These are phyloP conservation scores for Plasmodium inui DNA, from an alignment of 169 alveolate species.

Conservation along the genomic window DNA sequence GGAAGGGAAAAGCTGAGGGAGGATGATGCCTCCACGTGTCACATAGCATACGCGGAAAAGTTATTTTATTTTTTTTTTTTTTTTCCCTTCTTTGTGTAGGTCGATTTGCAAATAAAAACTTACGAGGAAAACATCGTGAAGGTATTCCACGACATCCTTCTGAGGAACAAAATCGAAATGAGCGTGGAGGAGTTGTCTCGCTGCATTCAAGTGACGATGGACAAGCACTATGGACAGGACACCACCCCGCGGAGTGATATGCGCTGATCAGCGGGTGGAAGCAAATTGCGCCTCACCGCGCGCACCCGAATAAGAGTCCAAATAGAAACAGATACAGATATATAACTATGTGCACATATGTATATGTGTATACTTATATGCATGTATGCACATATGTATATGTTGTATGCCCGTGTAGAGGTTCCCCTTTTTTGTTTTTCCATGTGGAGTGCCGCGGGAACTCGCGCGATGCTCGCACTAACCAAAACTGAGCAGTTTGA, in stretches of 20 bases:
- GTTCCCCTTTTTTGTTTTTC: neutral
- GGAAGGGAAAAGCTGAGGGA: conserved; percentile 4
- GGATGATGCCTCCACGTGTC: neutral
- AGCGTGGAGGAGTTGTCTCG: conserved; percentile 2
- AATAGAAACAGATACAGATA: no score
- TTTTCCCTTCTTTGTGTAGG: conserved; percentile 7
- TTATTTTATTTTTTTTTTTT: neutral
- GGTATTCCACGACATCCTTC: conserved; percentile 37
- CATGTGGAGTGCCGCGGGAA: neutral
- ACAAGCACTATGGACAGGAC: neutral
- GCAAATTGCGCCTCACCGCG: neutral
- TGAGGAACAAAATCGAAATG: conserved; percentile 12
- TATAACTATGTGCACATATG: no score
- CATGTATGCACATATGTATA: neutral
- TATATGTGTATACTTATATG: no score
- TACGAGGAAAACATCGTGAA: conserved; percentile 56
- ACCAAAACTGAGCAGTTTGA: neutral
- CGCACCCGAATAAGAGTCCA: neutral
- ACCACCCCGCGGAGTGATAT: neutral
- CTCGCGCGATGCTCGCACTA: neutral
- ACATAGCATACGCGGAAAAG: neutral
- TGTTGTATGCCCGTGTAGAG: neutral
- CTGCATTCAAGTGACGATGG: conserved; percentile 34
- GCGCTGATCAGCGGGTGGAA: neutral
- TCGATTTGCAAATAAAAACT: conserved; percentile 58